phyloP scores from a whole-genome alignment of 345 rosid genomes.

The Kernera saxatilis region DNA sequence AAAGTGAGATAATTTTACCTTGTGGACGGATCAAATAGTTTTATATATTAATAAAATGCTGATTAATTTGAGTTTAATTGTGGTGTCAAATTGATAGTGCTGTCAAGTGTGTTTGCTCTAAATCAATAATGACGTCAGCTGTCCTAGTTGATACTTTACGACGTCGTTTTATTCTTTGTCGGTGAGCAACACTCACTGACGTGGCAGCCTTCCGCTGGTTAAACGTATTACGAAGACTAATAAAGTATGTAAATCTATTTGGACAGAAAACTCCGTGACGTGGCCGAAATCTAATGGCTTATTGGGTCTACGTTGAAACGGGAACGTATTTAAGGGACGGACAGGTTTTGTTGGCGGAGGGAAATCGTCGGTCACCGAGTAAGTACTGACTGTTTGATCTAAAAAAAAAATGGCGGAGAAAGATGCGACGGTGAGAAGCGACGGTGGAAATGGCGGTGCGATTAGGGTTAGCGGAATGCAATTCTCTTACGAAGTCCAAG shows the following conservation, averaged over 20 bases:
- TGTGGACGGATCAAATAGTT: background rate
- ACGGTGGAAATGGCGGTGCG: conserved; percentile 30
- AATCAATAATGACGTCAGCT: too few species aligned
- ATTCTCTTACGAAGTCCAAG: conserved; percentile 55
- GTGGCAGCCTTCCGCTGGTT: conserved; percentile 20
- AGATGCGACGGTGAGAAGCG: background rate
- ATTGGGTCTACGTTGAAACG: background rate
- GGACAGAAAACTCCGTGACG: conserved; percentile 17
- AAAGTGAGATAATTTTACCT: background rate
- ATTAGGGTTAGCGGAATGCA: conserved; percentile 80
- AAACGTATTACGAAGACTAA: conserved; percentile 12
- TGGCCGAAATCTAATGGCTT: conserved; percentile 19
- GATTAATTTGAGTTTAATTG: too few species aligned
- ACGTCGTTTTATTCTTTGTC: background rate
- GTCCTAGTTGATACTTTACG: too few species aligned
- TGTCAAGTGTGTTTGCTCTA: too few species aligned
- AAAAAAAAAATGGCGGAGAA: conserved; percentile 34
- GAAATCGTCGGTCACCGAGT: background rate
- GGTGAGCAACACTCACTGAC: background rate
- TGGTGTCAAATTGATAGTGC: background rate
- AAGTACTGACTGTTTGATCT: background rate
- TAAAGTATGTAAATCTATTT: conserved; percentile 15
- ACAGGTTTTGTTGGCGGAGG: background rate
- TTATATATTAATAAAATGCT: too few species aligned
- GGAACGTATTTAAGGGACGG: conserved; percentile 15